phyloP scores from a whole-genome alignment of 495 filamentous ascomycete genomes.

The Cercophora sp. region DNA sequence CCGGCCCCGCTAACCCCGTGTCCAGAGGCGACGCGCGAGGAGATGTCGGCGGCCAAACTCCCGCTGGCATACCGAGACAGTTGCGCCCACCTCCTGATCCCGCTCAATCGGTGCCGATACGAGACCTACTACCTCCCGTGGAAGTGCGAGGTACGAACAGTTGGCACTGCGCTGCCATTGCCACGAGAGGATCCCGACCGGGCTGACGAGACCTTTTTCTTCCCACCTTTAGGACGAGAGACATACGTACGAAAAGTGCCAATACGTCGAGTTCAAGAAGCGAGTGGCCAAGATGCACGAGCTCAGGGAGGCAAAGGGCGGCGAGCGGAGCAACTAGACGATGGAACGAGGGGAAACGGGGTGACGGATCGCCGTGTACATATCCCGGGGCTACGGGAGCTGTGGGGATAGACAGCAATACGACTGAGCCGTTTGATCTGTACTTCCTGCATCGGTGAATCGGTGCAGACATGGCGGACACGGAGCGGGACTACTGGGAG shows the following conservation, averaged over 20 bases:
- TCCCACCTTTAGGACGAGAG: slow-evolving; percentile 78
- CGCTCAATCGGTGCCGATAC: slow-evolving; percentile 88
- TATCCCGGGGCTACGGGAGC: slow-evolving; percentile 2
- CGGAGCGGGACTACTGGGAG: too few species aligned
- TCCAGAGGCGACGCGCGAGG: slow-evolving; percentile 70
- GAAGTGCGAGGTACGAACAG: slow-evolving; percentile 95
- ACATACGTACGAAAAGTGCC: slow-evolving; percentile 98
- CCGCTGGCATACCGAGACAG: slow-evolving; percentile 89
- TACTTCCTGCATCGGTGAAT: too few species aligned
- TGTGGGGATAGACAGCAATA: slow-evolving; percentile 11
- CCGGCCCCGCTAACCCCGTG: not conserved
- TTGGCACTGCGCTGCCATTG: too few species aligned
- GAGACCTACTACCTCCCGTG: slow-evolving; percentile 93
- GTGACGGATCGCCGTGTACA: slow-evolving; percentile 14
- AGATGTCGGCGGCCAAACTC: slow-evolving; percentile 87
- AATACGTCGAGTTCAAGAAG: slow-evolving; percentile 98
- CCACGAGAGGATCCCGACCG: too few species aligned
- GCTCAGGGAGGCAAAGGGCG: slow-evolving; percentile 79
- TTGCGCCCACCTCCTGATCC: slow-evolving; percentile 90
- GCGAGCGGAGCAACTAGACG: slow-evolving; percentile 75
- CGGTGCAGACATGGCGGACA: too few species aligned
- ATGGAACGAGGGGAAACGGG: slow-evolving; percentile 23
- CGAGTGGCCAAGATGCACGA: slow-evolving; percentile 98
- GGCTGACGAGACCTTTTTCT: too few species aligned
- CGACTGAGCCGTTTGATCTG: too few species aligned